Evolutionary conservation across 1,139 yeast genomes (phyloP), one percentile per base, ranked within the genome.

Genomic region (Pneumocystis sp.): DNA sequence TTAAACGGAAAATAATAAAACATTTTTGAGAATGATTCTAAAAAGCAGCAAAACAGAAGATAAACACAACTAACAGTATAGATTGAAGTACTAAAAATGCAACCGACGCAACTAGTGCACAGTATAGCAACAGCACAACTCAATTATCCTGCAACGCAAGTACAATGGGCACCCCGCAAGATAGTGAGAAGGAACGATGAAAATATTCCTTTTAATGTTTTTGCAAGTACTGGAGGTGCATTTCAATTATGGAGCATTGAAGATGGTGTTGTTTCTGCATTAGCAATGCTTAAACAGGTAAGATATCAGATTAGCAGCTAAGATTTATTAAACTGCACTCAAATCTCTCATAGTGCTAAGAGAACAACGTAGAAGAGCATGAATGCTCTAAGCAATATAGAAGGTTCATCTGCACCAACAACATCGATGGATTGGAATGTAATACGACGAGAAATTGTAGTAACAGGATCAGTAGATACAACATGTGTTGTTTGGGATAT

Each of bases 401-500:
- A 40, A 8, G 19, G 6, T 17, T 17, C 44, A 17, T 59, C 68
- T 8, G 76, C 76, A n/a, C 96, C 96, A 1, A 82, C 93, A 64
- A 91, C 97, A 0, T 86, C 96, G 4, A 89, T 93, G 73, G 97
- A 93, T 75, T 93, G 98, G 97, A 90, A 88, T 76, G 77, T 80
- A 63, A 78, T 81, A 2, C 93, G 89, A 71, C 83, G 89, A 7
- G 82, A 83, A 66, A 76, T 85, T 59, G 81, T 90, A 34, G 87
- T 93, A 62, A 89, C 97, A 0, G 84, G 95, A 68, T 85, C 95
- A 40, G 89, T 93, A 12, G 98, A 93, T 75, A 93, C 98, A 0
- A 93, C 98, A 0, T 93, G 98, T 76, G 91, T 97, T 0, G 85
- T 90, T 2, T 93, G 98, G 97, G 97, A 93, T 75, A 76, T 89